A percentile compares a stretch with the other conserved stretches of the same genome.
These are phyloP conservation scores for Carex cristatella DNA, from an alignment of 176 grass and related monocot species.

Conservation along the genomic window DNA sequence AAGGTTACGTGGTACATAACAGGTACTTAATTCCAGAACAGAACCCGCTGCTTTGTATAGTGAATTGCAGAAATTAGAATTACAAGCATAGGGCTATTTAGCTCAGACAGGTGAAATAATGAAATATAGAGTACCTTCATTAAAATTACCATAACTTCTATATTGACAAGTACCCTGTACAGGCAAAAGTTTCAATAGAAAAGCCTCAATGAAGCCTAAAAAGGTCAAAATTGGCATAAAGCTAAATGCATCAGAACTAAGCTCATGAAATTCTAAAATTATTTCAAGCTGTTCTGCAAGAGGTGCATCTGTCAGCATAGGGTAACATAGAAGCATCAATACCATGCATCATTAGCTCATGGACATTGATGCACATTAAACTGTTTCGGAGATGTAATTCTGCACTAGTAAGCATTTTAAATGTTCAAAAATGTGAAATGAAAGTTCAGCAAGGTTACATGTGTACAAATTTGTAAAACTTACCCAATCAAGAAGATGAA, in stretches of 20 bases:
- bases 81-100: neutral
- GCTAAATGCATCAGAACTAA: neutral
- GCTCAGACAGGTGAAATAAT: neutral
- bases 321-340: neutral
- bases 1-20: neutral
- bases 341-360: neutral
- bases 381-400: neutral
- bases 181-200: neutral
- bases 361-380: neutral
- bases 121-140: neutral
- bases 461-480: neutral
- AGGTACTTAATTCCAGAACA: neutral
- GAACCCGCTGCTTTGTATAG: neutral
- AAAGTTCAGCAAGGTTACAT: neutral
- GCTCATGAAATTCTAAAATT: neutral
- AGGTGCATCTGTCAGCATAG: neutral
- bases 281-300: neutral
- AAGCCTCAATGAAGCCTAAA: neutral
- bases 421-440: neutral
- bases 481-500: slow-evolving; percentile 94
- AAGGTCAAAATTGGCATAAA: neutral
- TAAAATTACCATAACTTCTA: neutral
- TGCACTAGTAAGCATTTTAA: neutral
- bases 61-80: neutral
- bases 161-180: neutral